Percentiles rank a stretch among this genome's conserved stretches.
Conservation (phyloP, 108 stramenopile species). For the Fragilariopsis cylindrus region DNA sequence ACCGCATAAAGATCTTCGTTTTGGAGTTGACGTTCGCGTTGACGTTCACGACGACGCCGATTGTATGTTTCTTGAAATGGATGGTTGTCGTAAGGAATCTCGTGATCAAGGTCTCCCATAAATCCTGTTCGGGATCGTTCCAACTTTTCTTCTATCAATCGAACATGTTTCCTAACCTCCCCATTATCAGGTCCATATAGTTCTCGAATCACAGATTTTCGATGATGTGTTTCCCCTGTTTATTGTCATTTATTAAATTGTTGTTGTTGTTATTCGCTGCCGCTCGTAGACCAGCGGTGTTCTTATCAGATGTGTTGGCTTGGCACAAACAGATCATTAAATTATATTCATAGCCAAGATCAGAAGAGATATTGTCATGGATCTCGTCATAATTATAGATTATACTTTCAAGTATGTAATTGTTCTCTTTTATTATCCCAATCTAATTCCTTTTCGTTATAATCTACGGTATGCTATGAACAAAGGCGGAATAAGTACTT, state of each 20-base stretch:
- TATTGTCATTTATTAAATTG: neutral
- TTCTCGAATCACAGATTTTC: constrained; percentile 55
- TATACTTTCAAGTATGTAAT: neutral
- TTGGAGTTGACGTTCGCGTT: constrained; percentile 4
- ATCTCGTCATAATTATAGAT: neutral
- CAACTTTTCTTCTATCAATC: constrained; percentile 57
- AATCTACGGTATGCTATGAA: too few relatives aligned
- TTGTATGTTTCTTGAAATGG: constrained; percentile 40
- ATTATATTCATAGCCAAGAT: neutral
- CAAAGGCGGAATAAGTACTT: too few relatives aligned
- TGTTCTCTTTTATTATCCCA: neutral
- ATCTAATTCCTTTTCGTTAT: too few relatives aligned
- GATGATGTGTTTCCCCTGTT: constrained; percentile 1
- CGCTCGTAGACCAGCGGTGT: constrained; percentile 5
- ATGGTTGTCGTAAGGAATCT: constrained; percentile 67
- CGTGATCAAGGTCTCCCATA: constrained; percentile 58
- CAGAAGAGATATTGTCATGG: neutral
- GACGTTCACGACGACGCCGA: constrained; percentile 1
- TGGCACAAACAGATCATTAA: neutral
- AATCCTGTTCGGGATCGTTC: constrained; percentile 66
- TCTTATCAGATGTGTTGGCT: neutral
- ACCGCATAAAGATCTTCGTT: neutral
- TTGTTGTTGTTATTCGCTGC: neutral
- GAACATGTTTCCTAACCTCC: constrained; percentile 49
- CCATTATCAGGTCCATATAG: constrained; percentile 63